Base-by-base conservation (phyloP, 257 asterid species). In the Solanum etuberosum region DNA sequence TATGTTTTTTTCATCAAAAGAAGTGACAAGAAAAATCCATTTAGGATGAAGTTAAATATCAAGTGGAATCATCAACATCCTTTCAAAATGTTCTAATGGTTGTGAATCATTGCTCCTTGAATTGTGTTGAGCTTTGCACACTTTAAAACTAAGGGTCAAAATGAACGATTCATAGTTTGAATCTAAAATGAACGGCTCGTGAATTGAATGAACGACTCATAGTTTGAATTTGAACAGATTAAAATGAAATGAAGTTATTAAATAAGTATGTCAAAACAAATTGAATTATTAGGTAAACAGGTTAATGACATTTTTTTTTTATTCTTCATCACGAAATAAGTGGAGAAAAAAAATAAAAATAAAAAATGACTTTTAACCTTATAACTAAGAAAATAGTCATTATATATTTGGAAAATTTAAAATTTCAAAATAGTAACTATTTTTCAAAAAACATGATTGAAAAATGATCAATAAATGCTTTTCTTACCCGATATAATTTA, bases 111-210 rank as follows among this genome's bases (percentile, higher is more conserved):
- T 70, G 40, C n/a, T 16, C 2, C 25, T 70, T 68, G n/a, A 68
- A 68, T 31, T 68, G 73, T 27, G 74, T 27, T 67, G 38, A 68
- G 23, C 21, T 68, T 29, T 68, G 37, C 31, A 9, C 7, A 15
- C 7, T 68, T 15, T 7, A 16, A 70, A 70, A 65, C 2, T 61
- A 23, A 7, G 14, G 13, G 6, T 1, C 7, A 4, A 15, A 48
- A 48, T 48, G 1, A 18, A 16, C 0, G 9, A 10, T 1, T 40
- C 4, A 3, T 9, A 9, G 0, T 2, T 54, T 3, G 4, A 54
- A 54, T 54, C 9, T 40, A 6, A 54, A 54, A 54, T 16, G 0
- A 20, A 18, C 2, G 11, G 10, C 0, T 54, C 1, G 7, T 54
- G 9, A 2, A n/a, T n/a, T n/a, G n/a, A 48, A 48, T 48, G 1